Percentiles rank a stretch among this genome's conserved stretches.
Conservation (phyloP, 2,329 filamentous ascomycete genomes). For the Cytospora leucostoma region DNA sequence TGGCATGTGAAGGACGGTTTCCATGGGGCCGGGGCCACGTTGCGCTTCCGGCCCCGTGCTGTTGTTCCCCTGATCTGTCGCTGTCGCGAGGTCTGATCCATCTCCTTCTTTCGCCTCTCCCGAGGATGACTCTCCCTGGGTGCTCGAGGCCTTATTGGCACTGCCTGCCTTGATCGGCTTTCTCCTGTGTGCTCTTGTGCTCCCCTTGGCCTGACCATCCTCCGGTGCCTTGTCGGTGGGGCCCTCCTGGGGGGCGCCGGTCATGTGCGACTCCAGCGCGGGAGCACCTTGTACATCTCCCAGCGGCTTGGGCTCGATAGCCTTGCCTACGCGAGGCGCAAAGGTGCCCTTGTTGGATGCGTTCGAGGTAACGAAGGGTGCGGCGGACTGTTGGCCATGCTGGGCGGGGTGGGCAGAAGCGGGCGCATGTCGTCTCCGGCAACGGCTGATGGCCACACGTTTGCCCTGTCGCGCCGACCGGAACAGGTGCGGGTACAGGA, state of each 20-base stretch:
- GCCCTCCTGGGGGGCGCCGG: slow-evolving; percentile 28
- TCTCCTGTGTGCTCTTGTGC: slow-evolving; percentile 24
- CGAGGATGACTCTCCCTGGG: slow-evolving; percentile 22
- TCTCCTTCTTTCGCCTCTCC: slow-evolving; percentile 28
- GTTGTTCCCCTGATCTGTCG: slow-evolving; percentile 1
- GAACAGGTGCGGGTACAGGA: slow-evolving; percentile 69
- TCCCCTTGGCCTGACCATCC: slow-evolving; percentile 10
- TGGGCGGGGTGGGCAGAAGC: slow-evolving; percentile 30
- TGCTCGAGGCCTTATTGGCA: slow-evolving; percentile 24
- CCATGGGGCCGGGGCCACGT: slow-evolving; percentile 48
- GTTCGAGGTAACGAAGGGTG: slow-evolving; percentile 42
- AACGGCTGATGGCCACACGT: slow-evolving; percentile 41
- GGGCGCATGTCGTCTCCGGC: slow-evolving; percentile 32
- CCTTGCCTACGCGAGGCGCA: slow-evolving; percentile 60
- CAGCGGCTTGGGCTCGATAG: slow-evolving; percentile 53
- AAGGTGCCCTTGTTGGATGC: slow-evolving; percentile 47
- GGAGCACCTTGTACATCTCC: slow-evolving; percentile 25
- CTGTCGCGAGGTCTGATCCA: slow-evolving; percentile 1
- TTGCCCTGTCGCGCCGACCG: slow-evolving; percentile 52
- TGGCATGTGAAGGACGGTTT: slow-evolving; percentile 52
- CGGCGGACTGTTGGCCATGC: slow-evolving; percentile 30
- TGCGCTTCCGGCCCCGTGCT: slow-evolving; percentile 39
- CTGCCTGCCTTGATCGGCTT: slow-evolving; percentile 20
- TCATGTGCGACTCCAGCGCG: slow-evolving; percentile 27
- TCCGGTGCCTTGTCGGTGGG: neutral